Evolutionary conservation across 345 rosid species (phyloP).

Genomic region (Capsella bursapastoris): DNA sequence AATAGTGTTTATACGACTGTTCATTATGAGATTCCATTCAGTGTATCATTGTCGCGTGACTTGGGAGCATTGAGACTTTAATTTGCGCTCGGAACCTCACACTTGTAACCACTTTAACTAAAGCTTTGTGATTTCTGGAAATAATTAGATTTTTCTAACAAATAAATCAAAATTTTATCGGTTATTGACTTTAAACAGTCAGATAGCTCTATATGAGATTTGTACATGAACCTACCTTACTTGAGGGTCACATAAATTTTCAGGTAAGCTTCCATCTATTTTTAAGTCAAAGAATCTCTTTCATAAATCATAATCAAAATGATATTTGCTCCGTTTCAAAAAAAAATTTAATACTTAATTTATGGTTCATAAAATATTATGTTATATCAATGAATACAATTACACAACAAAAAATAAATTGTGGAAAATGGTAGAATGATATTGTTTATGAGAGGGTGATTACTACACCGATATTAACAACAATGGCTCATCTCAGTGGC

Average conservation of each 20-base stretch:
- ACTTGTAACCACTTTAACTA: conserved; percentile 30
- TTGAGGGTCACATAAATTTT: conserved; percentile 28
- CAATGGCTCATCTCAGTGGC: no score
- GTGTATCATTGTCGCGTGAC: conserved; percentile 37
- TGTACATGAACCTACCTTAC: conserved; percentile 44
- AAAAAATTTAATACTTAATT: no score
- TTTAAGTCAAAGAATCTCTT: conserved; percentile 17
- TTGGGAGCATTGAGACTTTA: conserved; percentile 10
- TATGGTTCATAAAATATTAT: no score
- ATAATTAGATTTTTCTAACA: conserved; percentile 12
- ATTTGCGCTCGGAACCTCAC: conserved; percentile 22
- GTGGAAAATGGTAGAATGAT: no score
- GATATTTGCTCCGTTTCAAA: no score
- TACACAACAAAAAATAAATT: no score
- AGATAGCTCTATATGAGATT: conserved; percentile 28
- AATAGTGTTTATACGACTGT: conserved; percentile 2
- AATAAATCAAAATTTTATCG: conserved; percentile 9
- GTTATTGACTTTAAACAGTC: conserved; percentile 26
- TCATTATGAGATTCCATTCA: conserved; percentile 13
- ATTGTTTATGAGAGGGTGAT: no score
- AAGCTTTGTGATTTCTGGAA: conserved; percentile 5
- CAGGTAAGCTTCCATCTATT: conserved; percentile 36
- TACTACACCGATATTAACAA: no score
- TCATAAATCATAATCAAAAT: not conserved
- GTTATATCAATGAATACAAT: no score